Evolutionary conservation across 2,329 filamentous ascomycete genomes (phyloP).

Genomic region (Periconia macrospinosa): DNA sequence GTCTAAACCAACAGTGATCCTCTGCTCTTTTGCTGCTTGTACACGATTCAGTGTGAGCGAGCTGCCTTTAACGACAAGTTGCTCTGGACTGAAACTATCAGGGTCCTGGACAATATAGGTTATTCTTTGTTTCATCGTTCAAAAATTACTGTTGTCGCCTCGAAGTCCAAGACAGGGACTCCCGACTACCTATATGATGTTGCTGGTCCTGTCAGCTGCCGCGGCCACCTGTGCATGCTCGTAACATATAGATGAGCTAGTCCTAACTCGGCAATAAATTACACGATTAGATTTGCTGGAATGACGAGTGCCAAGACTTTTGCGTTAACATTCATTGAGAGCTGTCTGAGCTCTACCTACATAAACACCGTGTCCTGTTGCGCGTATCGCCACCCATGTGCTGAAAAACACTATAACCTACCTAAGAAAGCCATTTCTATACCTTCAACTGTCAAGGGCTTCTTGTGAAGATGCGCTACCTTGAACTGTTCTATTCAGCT

Average conservation of each 20-base stretch:
- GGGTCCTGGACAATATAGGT: slow-evolving; percentile 71
- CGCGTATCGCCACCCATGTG: slow-evolving; percentile 21
- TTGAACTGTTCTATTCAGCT: slow-evolving; percentile 32
- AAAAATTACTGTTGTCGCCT: not conserved
- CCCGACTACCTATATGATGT: not conserved
- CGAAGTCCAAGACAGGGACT: not conserved
- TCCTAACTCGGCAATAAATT: slow-evolving; percentile 1
- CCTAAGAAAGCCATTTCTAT: not conserved
- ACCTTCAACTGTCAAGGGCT: not conserved
- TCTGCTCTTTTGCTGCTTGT: slow-evolving; percentile 74
- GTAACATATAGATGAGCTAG: slow-evolving; percentile 4
- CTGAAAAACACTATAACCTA: not conserved
- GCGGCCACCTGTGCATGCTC: not conserved
- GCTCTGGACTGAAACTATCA: slow-evolving; percentile 66
- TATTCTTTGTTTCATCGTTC: slow-evolving; percentile 69
- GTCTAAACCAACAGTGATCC: slow-evolving; percentile 70
- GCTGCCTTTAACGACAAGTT: slow-evolving; percentile 60
- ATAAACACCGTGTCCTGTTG: slow-evolving; percentile 14
- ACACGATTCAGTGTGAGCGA: slow-evolving; percentile 62
- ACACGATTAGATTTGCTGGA: not conserved
- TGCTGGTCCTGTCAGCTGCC: not conserved
- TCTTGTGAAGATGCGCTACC: slow-evolving; percentile 29
- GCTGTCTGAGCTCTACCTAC: not conserved
- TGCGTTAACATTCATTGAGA: slow-evolving; percentile 7
- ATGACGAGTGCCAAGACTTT: slow-evolving; percentile 22